Base-by-base conservation (phyloP, 805 yeast species). In the Ogataea pini region DNA sequence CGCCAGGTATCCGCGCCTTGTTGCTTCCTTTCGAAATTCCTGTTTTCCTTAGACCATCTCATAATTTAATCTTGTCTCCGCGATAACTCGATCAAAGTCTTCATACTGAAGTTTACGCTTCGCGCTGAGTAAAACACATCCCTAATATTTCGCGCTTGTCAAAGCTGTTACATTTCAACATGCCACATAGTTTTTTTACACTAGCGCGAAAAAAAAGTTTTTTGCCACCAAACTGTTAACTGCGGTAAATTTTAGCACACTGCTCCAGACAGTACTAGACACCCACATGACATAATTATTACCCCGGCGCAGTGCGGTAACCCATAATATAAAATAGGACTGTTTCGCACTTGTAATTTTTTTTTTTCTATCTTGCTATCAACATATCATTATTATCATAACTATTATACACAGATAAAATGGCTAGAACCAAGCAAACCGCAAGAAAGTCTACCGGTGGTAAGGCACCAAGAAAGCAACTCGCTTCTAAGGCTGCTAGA, bases 391-490 rank as follows among this genome's bases (percentile, higher is more conserved):
- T 22, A 22, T 22, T 8, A 5, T 22, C 25, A 9, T 8, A 19
- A 32, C 17, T 4, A 17, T 34, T 17, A 18, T 34, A 4, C 16
- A 9, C 16, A 16, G 29, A 49, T 56, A 68, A 55, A 70, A 87
- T 87, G 95, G 95, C 95, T 67, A 87, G 94, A 86, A 87, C 95
- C 56, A 87, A 87, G 72, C 95, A 87, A 82, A 87, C 95, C 59
- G 94, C 95, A 66, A 87, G 95, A 87, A 87, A 87, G 74, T 86
- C 94, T 58, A 87, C 95, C 63, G 95, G 95, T 83, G 95, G 95
- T 83, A 87, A 87, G 74, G 95, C 95, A 45, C 95, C 95, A 83
- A 86, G 95, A 86, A 87, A 86, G 75, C 95, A 86, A 73, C 78
- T 86, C 66, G 95, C 95, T 57, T 86, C 95, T 52, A 86, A 86